Conservation (phyloP, 768 basidiomycete genomes). For the Agaricus subrufescens region DNA sequence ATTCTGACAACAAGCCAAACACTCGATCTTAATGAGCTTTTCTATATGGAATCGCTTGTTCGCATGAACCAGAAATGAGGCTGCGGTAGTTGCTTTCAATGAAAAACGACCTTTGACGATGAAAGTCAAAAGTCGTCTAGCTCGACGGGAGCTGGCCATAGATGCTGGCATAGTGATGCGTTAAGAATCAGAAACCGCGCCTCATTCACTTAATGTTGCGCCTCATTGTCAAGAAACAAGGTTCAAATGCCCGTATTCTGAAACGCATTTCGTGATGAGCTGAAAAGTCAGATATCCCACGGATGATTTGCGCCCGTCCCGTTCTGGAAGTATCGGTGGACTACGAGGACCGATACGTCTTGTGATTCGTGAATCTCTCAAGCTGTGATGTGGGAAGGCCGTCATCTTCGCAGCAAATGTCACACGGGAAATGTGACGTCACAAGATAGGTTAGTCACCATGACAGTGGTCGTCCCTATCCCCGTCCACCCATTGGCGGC, state of each 20-base stretch:
- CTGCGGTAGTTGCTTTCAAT: background rate
- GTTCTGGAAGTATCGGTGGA: no score
- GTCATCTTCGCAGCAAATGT: slow-evolving; percentile 4
- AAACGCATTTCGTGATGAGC: background rate
- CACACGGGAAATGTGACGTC: background rate
- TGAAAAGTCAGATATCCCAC: background rate
- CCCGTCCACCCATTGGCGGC: slow-evolving; percentile 5
- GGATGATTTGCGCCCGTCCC: no score
- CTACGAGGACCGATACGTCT: background rate
- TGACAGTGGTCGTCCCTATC: background rate
- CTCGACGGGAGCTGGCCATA: background rate
- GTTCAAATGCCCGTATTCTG: background rate
- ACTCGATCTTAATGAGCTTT: background rate
- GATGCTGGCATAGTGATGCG: background rate
- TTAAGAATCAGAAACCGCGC: background rate
- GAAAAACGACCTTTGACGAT: slow-evolving; percentile 2
- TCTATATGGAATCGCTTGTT: background rate
- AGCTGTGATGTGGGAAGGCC: background rate
- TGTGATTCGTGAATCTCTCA: background rate
- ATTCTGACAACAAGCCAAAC: background rate
- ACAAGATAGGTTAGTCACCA: slow-evolving; percentile 5
- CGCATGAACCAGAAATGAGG: background rate
- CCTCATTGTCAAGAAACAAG: background rate
- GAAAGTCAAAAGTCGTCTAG: background rate
- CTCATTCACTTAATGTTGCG: background rate